Evolutionary conservation across 75 land plant genomes (phyloP).

Genomic region (Sequoiadendron giganteum): DNA sequence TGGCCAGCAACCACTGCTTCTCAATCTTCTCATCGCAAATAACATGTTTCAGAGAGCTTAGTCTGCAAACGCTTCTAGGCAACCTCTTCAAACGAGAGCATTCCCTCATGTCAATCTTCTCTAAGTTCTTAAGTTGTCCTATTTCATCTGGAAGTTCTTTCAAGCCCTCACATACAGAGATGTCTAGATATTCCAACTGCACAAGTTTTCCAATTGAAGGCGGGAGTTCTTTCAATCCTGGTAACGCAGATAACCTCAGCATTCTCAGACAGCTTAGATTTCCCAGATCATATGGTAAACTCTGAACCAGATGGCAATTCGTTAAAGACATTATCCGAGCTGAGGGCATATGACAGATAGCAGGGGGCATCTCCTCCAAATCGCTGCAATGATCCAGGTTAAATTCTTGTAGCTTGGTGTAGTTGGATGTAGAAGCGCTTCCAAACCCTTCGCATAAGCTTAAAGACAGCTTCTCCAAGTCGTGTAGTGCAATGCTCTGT

Average conservation of each 20-base stretch:
- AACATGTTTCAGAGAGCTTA: constrained; percentile 36
- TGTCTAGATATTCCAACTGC: constrained; percentile 41
- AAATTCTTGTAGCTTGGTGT: constrained; percentile 35
- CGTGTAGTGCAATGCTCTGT: constrained; percentile 17
- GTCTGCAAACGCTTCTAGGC: constrained; percentile 19
- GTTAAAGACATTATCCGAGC: constrained; percentile 38
- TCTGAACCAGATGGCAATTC: constrained; percentile 36
- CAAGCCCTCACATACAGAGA: constrained; percentile 43
- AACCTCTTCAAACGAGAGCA: constrained; percentile 39
- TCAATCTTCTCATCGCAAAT: constrained; percentile 57
- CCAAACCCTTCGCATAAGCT: constrained; percentile 32
- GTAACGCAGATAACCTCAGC: constrained; percentile 46
- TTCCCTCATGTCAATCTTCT: constrained; percentile 64
- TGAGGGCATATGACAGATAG: constrained; percentile 23
- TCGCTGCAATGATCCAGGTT: constrained; percentile 50
- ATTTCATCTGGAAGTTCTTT: constrained; percentile 45
- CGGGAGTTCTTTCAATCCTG: constrained; percentile 34
- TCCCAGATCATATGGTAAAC: constrained; percentile 43
- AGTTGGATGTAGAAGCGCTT: constrained; percentile 3
- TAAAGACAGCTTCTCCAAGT: constrained; percentile 38
- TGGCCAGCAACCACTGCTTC: constrained; percentile 24
- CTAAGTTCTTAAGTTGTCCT: constrained; percentile 25
- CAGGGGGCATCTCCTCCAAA: constrained; percentile 34
- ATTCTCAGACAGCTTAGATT: constrained; percentile 26
- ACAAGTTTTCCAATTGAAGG: constrained; percentile 27